Conservation (phyloP, 306 rosid genomes). For the Citrullus colocynthis region DNA sequence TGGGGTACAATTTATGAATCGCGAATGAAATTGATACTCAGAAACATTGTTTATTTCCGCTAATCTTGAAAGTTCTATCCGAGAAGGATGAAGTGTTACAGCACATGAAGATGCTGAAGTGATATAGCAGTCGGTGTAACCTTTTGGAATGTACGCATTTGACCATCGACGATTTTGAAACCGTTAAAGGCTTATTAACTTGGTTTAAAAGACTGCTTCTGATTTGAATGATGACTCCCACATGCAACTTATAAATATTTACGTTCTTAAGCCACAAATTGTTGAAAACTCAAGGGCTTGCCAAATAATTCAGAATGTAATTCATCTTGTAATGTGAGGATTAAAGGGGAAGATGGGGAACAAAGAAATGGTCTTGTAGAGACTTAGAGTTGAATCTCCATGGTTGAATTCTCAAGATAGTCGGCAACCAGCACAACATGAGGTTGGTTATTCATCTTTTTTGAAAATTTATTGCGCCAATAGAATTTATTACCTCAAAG, state of each 20-base stretch:
- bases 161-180: constrained; percentile 13
- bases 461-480: background rate
- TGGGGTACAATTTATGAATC: constrained; percentile 13
- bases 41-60: constrained; percentile 14
- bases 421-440: constrained; percentile 41
- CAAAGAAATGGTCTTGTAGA: constrained; percentile 24
- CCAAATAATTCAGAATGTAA: constrained; percentile 20
- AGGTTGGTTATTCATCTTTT: constrained; percentile 35
- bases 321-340: constrained; percentile 20
- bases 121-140: constrained; percentile 18
- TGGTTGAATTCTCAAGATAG: constrained; percentile 39
- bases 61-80: constrained; percentile 8
- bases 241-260: constrained; percentile 26
- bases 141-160: constrained; percentile 16
- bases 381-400: constrained; percentile 26
- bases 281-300: constrained; percentile 53
- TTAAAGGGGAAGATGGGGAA: constrained; percentile 22
- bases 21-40: constrained; percentile 23
- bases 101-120: constrained; percentile 16
- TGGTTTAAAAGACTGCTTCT: constrained; percentile 10
- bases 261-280: constrained; percentile 51
- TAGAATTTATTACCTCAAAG: background rate
- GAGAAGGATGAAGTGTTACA: constrained; percentile 16
- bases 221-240: constrained; percentile 25
- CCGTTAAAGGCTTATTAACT: constrained; percentile 9